phyloP scores from a whole-genome alignment of 805 yeast species.

The Yamadazyma olivae region DNA sequence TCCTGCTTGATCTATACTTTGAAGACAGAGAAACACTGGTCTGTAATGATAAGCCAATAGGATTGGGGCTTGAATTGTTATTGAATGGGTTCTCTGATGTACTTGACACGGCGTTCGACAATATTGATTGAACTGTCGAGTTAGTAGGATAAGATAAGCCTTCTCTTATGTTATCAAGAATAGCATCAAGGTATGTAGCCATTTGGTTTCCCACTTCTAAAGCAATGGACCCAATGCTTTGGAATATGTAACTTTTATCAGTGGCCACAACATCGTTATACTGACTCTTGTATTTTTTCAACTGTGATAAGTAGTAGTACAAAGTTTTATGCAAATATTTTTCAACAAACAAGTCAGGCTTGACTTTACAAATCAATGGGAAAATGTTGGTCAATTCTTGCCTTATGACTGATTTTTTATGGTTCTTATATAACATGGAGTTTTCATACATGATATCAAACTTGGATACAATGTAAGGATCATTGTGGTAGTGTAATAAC shows the following conservation, averaged over 20 bases:
- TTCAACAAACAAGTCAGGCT: slow-evolving; percentile 71
- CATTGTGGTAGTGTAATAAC: slow-evolving; percentile 62
- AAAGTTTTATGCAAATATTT: slow-evolving; percentile 78
- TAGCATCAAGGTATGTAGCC: slow-evolving; percentile 83
- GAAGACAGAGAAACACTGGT: slow-evolving; percentile 36
- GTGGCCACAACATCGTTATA: slow-evolving; percentile 35
- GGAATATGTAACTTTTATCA: slow-evolving; percentile 73
- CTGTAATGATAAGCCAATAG: slow-evolving; percentile 22
- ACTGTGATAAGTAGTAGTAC: slow-evolving; percentile 70
- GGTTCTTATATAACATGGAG: slow-evolving; percentile 70
- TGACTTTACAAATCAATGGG: slow-evolving; percentile 79
- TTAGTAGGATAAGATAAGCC: slow-evolving; percentile 50
- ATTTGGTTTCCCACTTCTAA: slow-evolving; percentile 76
- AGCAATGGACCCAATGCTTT: slow-evolving; percentile 83
- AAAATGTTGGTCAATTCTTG: slow-evolving; percentile 81
- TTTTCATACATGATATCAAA: slow-evolving; percentile 77
- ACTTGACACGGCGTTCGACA: slow-evolving; percentile 37
- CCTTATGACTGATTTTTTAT: slow-evolving; percentile 70
- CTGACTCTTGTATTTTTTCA: slow-evolving; percentile 59
- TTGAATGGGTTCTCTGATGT: slow-evolving; percentile 14
- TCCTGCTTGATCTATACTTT: slow-evolving; percentile 54
- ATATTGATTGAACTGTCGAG: slow-evolving; percentile 36
- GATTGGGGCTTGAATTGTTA: slow-evolving; percentile 10
- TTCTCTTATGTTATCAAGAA: slow-evolving; percentile 79
- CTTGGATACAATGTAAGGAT: slow-evolving; percentile 66